Percentiles rank a stretch among this genome's conserved stretches.
These are phyloP conservation scores for Hippophae rhamnoides DNA, from an alignment of 306 rosid genomes.

Conservation along the genomic window DNA sequence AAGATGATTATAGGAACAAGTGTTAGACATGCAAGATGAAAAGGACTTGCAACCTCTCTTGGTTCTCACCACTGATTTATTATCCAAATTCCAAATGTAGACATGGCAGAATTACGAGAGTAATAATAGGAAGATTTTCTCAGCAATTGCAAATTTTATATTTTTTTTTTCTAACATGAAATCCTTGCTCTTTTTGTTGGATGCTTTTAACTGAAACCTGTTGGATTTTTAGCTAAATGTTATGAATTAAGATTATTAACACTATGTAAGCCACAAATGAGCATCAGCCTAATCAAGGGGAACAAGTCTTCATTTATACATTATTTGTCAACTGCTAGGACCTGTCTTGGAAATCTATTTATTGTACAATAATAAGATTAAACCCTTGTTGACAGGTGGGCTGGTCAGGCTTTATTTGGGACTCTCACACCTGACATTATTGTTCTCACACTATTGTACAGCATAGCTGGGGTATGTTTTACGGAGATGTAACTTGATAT, in stretches of 20 bases:
- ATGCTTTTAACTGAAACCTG: neutral
- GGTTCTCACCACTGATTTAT: too few species aligned
- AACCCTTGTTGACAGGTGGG: conserved; percentile 69
- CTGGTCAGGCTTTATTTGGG: conserved; percentile 98
- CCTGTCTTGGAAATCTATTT: conserved; percentile 2
- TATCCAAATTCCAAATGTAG: too few species aligned
- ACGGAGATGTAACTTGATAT: conserved; percentile 13
- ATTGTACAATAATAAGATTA: conserved; percentile 6
- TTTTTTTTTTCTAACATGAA: too few species aligned
- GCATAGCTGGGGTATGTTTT: conserved; percentile 90
- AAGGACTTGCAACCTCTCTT: too few species aligned
- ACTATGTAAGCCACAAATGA: neutral
- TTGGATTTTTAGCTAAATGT: neutral
- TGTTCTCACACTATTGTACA: conserved; percentile 80
- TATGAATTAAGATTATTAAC: neutral
- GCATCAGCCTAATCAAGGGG: conserved; percentile 1
- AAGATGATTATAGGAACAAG: too few species aligned
- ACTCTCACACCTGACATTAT: conserved; percentile 83
- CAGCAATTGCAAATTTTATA: too few species aligned
- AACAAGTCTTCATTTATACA: neutral
- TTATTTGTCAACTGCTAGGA: conserved; percentile 1
- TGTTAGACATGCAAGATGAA: too few species aligned
- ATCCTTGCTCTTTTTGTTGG: too few species aligned
- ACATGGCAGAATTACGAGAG: too few species aligned
- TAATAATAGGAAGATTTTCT: too few species aligned